These are phyloP conservation scores for Striga hermonthica DNA, from an alignment of 305 asterid species.

Conservation along the genomic window DNA sequence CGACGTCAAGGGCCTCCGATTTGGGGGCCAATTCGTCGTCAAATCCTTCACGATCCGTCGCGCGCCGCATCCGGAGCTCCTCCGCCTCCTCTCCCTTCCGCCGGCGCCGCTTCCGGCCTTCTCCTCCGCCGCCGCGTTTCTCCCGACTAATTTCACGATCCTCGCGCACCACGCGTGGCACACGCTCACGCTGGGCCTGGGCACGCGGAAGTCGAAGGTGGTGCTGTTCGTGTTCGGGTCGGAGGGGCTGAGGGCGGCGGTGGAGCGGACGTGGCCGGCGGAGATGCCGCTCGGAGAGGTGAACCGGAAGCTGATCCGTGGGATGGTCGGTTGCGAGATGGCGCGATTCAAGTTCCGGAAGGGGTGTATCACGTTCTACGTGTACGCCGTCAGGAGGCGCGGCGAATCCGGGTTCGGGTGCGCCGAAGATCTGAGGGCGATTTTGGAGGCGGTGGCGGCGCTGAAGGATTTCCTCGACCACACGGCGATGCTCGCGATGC, in stretches of 20 bases:
- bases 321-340: conserved; percentile 64
- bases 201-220: conserved; percentile 81
- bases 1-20: conserved; percentile 82
- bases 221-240: conserved; percentile 76
- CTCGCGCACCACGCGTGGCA: conserved; percentile 97
- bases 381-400: conserved; percentile 64
- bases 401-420: conserved; percentile 54
- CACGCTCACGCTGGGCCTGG: conserved; percentile 79
- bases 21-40: conserved; percentile 88
- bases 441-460: conserved; percentile 70
- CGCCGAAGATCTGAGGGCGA: conserved; percentile 69
- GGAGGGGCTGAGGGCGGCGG: conserved; percentile 51
- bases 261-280: conserved; percentile 65
- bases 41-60: conserved; percentile 92
- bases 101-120: conserved; percentile 35
- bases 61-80: conserved; percentile 60
- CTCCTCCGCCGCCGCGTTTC: conserved; percentile 63
- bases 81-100: conserved; percentile 73
- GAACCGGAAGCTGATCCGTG: conserved; percentile 67
- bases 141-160: conserved; percentile 92
- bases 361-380: conserved; percentile 80
- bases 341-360: conserved; percentile 83
- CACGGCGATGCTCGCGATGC: conserved; percentile 95
- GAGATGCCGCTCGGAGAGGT: conserved; percentile 91
- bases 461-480: conserved; percentile 91